Evolutionary conservation across 768 basidiomycete species (phyloP).

Genomic region (Boletus rex-veris): DNA sequence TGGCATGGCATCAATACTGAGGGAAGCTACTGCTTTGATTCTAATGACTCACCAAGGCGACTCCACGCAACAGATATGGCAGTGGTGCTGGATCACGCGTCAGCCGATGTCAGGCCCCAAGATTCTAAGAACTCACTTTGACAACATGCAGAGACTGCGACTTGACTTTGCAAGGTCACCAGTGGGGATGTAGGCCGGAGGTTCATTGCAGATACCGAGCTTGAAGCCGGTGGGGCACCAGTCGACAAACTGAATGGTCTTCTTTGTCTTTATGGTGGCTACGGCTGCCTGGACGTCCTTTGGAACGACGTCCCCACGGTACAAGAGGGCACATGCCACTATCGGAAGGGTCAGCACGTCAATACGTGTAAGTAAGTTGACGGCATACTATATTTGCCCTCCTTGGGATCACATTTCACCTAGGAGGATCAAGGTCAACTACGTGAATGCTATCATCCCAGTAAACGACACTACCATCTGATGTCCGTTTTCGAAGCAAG

Average conservation of each 20-base stretch:
- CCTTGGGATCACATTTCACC: constrained; percentile 89
- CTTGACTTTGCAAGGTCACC: constrained; percentile 94
- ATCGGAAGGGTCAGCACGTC: constrained; percentile 13
- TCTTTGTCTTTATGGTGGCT: constrained; percentile 93
- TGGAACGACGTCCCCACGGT: constrained; percentile 95
- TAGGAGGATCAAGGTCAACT: constrained; percentile 13
- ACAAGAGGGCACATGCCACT: constrained; percentile 92
- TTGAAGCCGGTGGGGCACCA: constrained; percentile 99
- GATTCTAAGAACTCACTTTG: constrained; percentile 53
- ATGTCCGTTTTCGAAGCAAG: constrained; percentile 95
- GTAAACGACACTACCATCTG: constrained; percentile 66
- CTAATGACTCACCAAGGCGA: constrained; percentile 55
- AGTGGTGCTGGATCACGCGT: constrained; percentile 57
- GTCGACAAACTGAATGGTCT: constrained; percentile 97
- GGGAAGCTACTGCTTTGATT: not conserved
- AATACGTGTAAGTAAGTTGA: not conserved
- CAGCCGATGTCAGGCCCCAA: not conserved
- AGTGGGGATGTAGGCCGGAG: constrained; percentile 85
- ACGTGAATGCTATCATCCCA: not conserved
- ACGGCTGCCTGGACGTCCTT: constrained; percentile 95
- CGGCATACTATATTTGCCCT: constrained; percentile 95
- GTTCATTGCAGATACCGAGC: constrained; percentile 97
- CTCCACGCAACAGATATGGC: constrained; percentile 95
- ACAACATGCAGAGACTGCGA: constrained; percentile 96
- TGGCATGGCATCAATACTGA: constrained; percentile 21